Evolutionary conservation across 805 yeast genomes (phyloP).

Genomic region (Candida saitoana): DNA sequence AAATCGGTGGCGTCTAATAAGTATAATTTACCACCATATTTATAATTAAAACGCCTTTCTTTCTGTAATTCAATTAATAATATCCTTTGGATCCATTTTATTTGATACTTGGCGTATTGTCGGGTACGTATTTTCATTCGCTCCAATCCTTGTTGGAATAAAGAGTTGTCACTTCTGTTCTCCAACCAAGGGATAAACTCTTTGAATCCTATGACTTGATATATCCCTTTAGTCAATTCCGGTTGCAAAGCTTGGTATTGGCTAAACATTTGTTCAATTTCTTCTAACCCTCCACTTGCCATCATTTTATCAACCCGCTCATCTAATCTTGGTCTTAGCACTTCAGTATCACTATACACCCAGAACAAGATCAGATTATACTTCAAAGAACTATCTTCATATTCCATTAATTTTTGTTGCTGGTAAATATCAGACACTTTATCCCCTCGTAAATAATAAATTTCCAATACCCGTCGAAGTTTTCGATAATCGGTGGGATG

Average conservation of each 20-base stretch:
- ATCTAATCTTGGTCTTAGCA: conserved; percentile 64
- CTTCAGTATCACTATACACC: conserved; percentile 66
- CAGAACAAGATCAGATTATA: conserved; percentile 71
- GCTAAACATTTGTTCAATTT: conserved; percentile 57
- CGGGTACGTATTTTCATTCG: conserved; percentile 82
- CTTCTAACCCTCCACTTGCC: conserved; percentile 60
- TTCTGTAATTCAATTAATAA: conserved; percentile 56
- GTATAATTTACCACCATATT: conserved; percentile 62
- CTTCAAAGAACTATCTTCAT: conserved; percentile 45
- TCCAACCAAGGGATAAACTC: conserved; percentile 74
- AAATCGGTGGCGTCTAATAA: conserved; percentile 77
- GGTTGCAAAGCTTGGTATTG: conserved; percentile 41
- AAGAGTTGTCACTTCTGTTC: conserved; percentile 8
- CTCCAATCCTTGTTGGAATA: conserved; percentile 49
- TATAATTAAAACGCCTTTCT: conserved; percentile 42
- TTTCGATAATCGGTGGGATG: conserved; percentile 89
- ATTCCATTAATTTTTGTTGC: conserved; percentile 47
- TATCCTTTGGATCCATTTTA: conserved; percentile 82
- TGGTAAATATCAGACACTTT: conserved; percentile 69
- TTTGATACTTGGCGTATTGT: conserved; percentile 82
- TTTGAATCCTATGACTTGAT: conserved; percentile 94
- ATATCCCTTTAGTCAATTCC: conserved; percentile 68
- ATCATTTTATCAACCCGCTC: conserved; percentile 82
- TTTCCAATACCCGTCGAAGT: conserved; percentile 75
- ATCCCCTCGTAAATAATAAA: conserved; percentile 61